Evolutionary conservation across 2,329 filamentous ascomycete species (phyloP).

Genomic region (Microcyclospora pomicola): DNA sequence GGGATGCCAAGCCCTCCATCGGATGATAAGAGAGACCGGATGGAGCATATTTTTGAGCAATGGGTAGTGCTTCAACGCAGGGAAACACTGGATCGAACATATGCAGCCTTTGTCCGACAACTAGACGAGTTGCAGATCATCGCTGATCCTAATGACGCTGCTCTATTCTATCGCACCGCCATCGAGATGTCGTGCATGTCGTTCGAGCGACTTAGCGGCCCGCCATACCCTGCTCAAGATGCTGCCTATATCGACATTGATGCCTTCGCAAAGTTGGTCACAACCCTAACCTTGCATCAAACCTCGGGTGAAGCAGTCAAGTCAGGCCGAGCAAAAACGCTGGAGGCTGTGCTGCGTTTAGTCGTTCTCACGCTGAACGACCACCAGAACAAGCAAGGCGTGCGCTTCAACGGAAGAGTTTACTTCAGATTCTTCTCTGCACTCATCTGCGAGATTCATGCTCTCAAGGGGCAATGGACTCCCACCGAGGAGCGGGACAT

Average conservation of each 20-base stretch:
- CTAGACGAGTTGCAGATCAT: slow-evolving; percentile 63
- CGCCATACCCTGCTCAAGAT: slow-evolving; percentile 44
- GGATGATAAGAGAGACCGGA: slow-evolving; percentile 57
- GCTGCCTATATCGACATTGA: slow-evolving; percentile 56
- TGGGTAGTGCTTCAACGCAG: slow-evolving; percentile 76
- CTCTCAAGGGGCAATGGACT: slow-evolving; percentile 4
- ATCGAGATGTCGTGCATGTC: slow-evolving; percentile 66
- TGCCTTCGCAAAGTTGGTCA: slow-evolving; percentile 67
- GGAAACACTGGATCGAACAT: slow-evolving; percentile 58
- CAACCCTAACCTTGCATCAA: slow-evolving; percentile 60
- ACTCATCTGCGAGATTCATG: slow-evolving; percentile 58
- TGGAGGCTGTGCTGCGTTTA: slow-evolving; percentile 68
- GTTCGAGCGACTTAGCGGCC: slow-evolving; percentile 57
- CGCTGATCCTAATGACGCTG: slow-evolving; percentile 59
- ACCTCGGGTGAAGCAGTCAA: slow-evolving; percentile 45
- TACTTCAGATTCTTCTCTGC: slow-evolving; percentile 85
- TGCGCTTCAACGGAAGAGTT: slow-evolving; percentile 72
- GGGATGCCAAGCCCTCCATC: slow-evolving; percentile 44
- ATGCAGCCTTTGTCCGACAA: slow-evolving; percentile 68
- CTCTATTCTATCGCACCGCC: slow-evolving; percentile 64
- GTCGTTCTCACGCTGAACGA: slow-evolving; percentile 70
- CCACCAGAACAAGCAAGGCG: slow-evolving; percentile 67
- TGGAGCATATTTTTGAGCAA: slow-evolving; percentile 92
- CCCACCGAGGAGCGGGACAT: slow-evolving; percentile 39
- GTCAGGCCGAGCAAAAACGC: slow-evolving; percentile 52